Base-by-base conservation (phyloP, 2,329 filamentous ascomycete genomes). In the Venturia nashicola region DNA sequence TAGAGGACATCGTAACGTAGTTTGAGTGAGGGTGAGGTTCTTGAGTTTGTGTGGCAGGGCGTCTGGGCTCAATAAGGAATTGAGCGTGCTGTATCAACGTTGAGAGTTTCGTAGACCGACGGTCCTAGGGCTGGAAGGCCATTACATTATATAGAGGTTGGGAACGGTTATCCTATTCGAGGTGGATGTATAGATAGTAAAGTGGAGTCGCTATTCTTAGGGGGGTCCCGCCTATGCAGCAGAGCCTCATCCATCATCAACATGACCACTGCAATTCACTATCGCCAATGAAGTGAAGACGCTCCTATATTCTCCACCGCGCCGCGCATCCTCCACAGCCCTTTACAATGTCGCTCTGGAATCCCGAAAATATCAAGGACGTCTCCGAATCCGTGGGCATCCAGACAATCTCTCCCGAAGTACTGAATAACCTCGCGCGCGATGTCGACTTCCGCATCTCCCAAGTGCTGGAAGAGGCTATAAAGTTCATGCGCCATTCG, bases 301-400 rank as follows among this genome's bases (percentile, higher is more conserved):
- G 1, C 46, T 5, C 51, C 11, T 57, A 18, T 16, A 57, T 36
- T 32, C 32, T 36, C 27, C 20, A 36, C 32, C 8, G 5, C 51
- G 32, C 51, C 7, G 51, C 51, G 51, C 51, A 61, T 43, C 42
- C 14, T 20, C 42, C 18, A 16, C 3, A 43, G 1, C 20, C 48
- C 23, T 40, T 36, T 48, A 44, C 14, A 3, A 63, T 63, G 63
- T 84, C 85, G 46, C 86, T 97, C 69, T 97, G 94, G 94, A 97
- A 97, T 73, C 86, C 90, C 20, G 94, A 99, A 71, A 97, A 96
- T 70, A 90, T 99, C 70, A 87, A 87, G 70, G 94, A 99, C 74
- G 92, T 97, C 66, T 93, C 94, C 69, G 94, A 99, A 76, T 96
- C 94, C 1, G 90, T 97, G 59, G 94, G 94, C 65, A 92, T 99